Conservation (phyloP, 805 yeast genomes). For the Brettanomyces sp. region DNA sequence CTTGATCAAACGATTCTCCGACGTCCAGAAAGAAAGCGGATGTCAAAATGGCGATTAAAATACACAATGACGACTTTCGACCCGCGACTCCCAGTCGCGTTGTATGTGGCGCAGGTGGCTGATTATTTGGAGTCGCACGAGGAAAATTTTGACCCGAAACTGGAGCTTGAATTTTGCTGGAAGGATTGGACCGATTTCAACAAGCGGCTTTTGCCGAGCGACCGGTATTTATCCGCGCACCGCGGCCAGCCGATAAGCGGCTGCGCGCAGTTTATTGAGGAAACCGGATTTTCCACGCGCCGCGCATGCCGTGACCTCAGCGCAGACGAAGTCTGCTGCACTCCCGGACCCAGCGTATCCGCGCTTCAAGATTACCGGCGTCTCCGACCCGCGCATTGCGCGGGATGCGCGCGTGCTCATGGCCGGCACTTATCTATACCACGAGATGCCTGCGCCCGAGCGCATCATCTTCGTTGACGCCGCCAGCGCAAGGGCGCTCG, state of each 20-base stretch:
- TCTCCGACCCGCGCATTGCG: slow-evolving; percentile 17
- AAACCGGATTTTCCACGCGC: slow-evolving; percentile 7
- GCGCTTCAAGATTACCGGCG: slow-evolving; percentile 16
- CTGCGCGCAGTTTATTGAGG: slow-evolving; percentile 13
- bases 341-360: slow-evolving; percentile 15
- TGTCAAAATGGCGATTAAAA: not conserved
- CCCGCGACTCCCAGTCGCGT: slow-evolving; percentile 9
- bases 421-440: slow-evolving; percentile 27
- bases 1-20: not conserved
- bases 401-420: slow-evolving; percentile 23
- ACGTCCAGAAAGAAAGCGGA: not conserved
- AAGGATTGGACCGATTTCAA: slow-evolving; percentile 22
- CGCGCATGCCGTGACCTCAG: slow-evolving; percentile 8
- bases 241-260: slow-evolving; percentile 6
- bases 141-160: slow-evolving; percentile 5
- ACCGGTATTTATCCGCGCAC: slow-evolving; percentile 8
- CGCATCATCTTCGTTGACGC: slow-evolving; percentile 13
- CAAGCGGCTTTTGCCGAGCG: slow-evolving; percentile 14
- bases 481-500: slow-evolving; percentile 2
- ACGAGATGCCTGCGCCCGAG: slow-evolving; percentile 24
- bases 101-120: slow-evolving; percentile 8
- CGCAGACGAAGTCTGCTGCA: slow-evolving; percentile 1
- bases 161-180: slow-evolving; percentile 22
- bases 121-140: slow-evolving; percentile 1
- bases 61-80: slow-evolving; percentile 7